Conservation (phyloP, 371 early-diverging fungal species). For the Mortierella sp. region DNA sequence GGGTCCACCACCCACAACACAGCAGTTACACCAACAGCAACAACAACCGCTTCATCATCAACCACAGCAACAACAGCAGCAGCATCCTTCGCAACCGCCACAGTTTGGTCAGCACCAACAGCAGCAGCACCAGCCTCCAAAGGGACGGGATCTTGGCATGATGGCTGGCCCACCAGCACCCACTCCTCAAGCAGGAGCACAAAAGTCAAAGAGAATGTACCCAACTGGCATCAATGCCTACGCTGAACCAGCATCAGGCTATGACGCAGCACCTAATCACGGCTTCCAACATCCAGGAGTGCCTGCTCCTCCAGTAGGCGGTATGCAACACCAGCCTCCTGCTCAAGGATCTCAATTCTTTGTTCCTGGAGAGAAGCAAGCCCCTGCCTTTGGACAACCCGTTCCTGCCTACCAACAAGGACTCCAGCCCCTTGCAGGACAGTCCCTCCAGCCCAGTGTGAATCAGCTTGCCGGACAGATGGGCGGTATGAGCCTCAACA, state of each 20-base stretch:
- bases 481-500: conserved; percentile 46
- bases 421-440: conserved; percentile 44
- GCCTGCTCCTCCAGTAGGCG: conserved; percentile 14
- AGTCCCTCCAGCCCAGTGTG: conserved; percentile 30
- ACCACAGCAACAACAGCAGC: conserved; percentile 23
- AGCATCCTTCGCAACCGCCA: conserved; percentile 15
- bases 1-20: conserved; percentile 16
- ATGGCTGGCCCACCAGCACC: conserved; percentile 37
- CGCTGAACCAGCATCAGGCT: conserved; percentile 28
- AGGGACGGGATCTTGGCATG: conserved; percentile 28
- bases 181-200: conserved; percentile 34
- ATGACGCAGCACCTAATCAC: conserved; percentile 25
- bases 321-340: conserved; percentile 58
- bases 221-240: conserved; percentile 58
- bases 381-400: conserved; percentile 32
- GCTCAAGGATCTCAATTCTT: conserved; percentile 59
- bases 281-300: conserved; percentile 34
- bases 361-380: conserved; percentile 48
- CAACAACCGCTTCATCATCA: conserved; percentile 17
- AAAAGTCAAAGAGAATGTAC: conserved; percentile 69
- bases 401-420: conserved; percentile 48
- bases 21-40: conserved; percentile 17
- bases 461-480: conserved; percentile 44
- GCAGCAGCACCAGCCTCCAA: conserved; percentile 15
- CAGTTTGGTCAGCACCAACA: conserved; percentile 13